Percentiles rank a stretch among this genome's conserved stretches.
These are phyloP conservation scores for Primulina tabacum DNA, from an alignment of 257 asterid species.

Conservation along the genomic window DNA sequence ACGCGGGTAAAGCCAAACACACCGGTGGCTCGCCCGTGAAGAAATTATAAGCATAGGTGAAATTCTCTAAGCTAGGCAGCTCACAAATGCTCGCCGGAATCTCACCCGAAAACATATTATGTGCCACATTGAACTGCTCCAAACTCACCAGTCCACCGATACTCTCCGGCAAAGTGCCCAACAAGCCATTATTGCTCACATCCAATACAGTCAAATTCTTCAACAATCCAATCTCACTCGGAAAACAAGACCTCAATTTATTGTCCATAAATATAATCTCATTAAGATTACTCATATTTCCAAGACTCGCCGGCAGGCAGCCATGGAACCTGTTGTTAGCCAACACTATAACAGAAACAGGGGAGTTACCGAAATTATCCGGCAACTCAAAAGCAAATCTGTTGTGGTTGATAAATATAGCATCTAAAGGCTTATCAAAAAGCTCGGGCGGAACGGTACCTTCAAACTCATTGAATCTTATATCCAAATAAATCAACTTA, in stretches of 20 bases:
- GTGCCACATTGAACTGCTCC: slow-evolving; percentile 81
- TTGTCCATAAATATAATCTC: slow-evolving; percentile 72
- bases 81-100: slow-evolving; percentile 66
- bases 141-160: slow-evolving; percentile 64
- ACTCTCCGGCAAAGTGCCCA: slow-evolving; percentile 67
- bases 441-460: slow-evolving; percentile 69
- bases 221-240: slow-evolving; percentile 65
- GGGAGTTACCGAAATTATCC: slow-evolving; percentile 84
- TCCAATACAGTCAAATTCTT: slow-evolving; percentile 74
- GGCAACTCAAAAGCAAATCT: slow-evolving; percentile 75
- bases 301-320: slow-evolving; percentile 74
- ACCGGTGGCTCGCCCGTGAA: slow-evolving; percentile 74
- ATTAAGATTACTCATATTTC: slow-evolving; percentile 67
- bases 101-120: slow-evolving; percentile 52
- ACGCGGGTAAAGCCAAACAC: slow-evolving; percentile 60
- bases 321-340: slow-evolving; percentile 81
- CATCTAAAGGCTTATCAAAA: slow-evolving; percentile 75
- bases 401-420: slow-evolving; percentile 77
- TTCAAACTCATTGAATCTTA: slow-evolving; percentile 78
- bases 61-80: slow-evolving; percentile 65
- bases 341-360: slow-evolving; percentile 78
- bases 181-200: slow-evolving; percentile 49
- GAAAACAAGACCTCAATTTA: slow-evolving; percentile 72
- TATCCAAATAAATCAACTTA: slow-evolving; percentile 54
- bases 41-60: slow-evolving; percentile 61